Evolutionary conservation across 495 filamentous ascomycete species (phyloP), one percentile per base, ranked within the genome.

Genomic region (Sabuloglossum arenarium): DNA sequence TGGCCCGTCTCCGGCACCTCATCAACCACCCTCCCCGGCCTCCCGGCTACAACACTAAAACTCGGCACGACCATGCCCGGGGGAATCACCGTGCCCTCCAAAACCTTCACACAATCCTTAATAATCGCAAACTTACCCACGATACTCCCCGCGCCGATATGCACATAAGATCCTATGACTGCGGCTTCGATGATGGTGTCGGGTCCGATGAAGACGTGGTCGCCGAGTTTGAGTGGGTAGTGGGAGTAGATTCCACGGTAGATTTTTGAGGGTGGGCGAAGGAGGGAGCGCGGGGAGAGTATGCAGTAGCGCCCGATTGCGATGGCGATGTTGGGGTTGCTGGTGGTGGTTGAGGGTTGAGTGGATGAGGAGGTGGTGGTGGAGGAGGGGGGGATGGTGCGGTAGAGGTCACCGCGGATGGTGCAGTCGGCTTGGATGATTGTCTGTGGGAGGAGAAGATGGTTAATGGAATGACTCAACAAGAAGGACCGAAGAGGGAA

Each of bases 401-500:
- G 78, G 31, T 82, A 76, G 19, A 95, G 81, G 63, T 98, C 93
- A 43, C 90, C 91, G 46, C 91, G 84, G 64, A 98, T 88, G 63
- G 86, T 84, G 60, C 84, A 89, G 63, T 93, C 85, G 56, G 86
- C 81, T 70, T 88, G 82, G 65, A 98, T 93, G 61, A 96, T 85
- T 10, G 87, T 91, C 69, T 90, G 47, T 21, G 14, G 55, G 25
- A 30, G 28, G 24, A n/a, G 25, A 51, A 10, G 8, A 12, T 9
- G 21, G 39, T 12, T 37, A 27, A 16, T 31, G 11, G 30, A 2
- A 54, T 5, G n/a, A 2, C 19, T 12, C 30, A 37, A 25, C 5
- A 28, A 5, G 3, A 19, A 25, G n/a, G 12, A n/a, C n/a, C n/a
- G n/a, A 8, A 37, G 1, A 39, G 1, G 29, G 30, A 30, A 53